Conservation (phyloP, 1,139 yeast species). For the Suhomyces wounanorum region DNA sequence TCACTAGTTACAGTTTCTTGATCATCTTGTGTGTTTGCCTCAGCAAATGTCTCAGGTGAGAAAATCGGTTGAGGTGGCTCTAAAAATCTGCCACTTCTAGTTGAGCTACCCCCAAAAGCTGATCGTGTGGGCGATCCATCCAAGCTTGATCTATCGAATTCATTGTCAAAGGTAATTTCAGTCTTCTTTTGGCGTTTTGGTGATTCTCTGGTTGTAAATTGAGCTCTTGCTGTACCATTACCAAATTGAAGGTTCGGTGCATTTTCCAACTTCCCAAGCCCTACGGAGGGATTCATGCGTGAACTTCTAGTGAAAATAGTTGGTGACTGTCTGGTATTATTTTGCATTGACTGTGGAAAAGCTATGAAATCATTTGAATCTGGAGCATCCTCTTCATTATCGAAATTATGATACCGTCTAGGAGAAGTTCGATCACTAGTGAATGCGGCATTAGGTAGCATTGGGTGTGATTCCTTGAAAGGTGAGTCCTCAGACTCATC, state of each 20-base stretch:
- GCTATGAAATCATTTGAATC: slow-evolving; percentile 31
- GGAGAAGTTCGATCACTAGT: slow-evolving; percentile 44
- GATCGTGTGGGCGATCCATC: slow-evolving; percentile 40
- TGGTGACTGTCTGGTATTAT: slow-evolving; percentile 40
- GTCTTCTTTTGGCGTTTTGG: slow-evolving; percentile 59
- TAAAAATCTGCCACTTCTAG: slow-evolving; percentile 50
- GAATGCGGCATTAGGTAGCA: slow-evolving; percentile 44
- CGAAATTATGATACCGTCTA: slow-evolving; percentile 33
- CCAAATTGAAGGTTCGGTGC: slow-evolving; percentile 30
- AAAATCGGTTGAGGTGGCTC: slow-evolving; percentile 69
- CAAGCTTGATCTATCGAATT: slow-evolving; percentile 20
- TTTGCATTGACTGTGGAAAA: slow-evolving; percentile 31
- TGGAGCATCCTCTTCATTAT: slow-evolving; percentile 22
- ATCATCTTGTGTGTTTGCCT: slow-evolving; percentile 54
- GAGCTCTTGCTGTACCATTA: slow-evolving; percentile 49
- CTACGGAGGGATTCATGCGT: slow-evolving; percentile 48
- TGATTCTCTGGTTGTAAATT: slow-evolving; percentile 63
- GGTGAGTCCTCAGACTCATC: slow-evolving; percentile 37
- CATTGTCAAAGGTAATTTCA: slow-evolving; percentile 48
- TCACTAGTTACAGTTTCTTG: slow-evolving; percentile 27
- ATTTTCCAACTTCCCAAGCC: slow-evolving; percentile 20
- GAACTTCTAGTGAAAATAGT: slow-evolving; percentile 48
- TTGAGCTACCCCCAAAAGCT: slow-evolving; percentile 33
- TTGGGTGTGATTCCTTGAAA: slow-evolving; percentile 33
- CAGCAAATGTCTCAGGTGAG: slow-evolving; percentile 62